Evolutionary conservation across 2,329 filamentous ascomycete species (phyloP), one percentile per base, ranked within the genome.

Genomic region (Talaromyces sp.): DNA sequence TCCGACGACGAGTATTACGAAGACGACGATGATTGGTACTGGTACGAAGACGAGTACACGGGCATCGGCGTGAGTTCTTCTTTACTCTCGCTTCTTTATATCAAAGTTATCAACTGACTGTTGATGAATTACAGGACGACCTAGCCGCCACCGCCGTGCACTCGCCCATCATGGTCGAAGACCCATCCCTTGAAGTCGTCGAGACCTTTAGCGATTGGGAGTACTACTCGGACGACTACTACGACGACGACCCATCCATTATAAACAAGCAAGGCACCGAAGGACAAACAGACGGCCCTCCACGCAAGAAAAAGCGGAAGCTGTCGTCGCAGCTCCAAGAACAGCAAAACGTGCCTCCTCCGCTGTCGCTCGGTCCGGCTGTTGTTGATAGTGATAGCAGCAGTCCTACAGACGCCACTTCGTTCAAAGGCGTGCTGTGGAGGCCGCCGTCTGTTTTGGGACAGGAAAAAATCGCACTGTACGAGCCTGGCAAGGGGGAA

Each of bases 201-300:
- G 75, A 77, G 12, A 74, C 72, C 53, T 76, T 70, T 65, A 76
- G 74, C 56, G 78, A 80, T 63, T 79, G 76, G 75, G 76, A 78
- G 52, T 77, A 78, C 29, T 72, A 77, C 51, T 75, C 76, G 14
- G 76, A 79, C 57, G 76, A 79, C 61, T 78, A 77, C 64, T 74
- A 75, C 60, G 76, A 79, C 50, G 75, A 77, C 57, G 76, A 78
- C 35, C 71, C 75, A 17, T 72, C 70, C 5, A 68, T 71, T 35
- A 65, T 70, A 9, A 61, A 55, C n/a, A 57, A 56, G 58, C 62
- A 56, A 54, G 60, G 57, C 54, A 65, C 57, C 53, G 41, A 46
- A 9, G 41, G 19, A 9, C 43, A 24, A 17, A 6, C 12, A 12
- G 43, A 50, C 24, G 51, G 38, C 7, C 48, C 52, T 27, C 54